phyloP scores from a whole-genome alignment of 169 alveolate species.

The Eimeria sp. region DNA sequence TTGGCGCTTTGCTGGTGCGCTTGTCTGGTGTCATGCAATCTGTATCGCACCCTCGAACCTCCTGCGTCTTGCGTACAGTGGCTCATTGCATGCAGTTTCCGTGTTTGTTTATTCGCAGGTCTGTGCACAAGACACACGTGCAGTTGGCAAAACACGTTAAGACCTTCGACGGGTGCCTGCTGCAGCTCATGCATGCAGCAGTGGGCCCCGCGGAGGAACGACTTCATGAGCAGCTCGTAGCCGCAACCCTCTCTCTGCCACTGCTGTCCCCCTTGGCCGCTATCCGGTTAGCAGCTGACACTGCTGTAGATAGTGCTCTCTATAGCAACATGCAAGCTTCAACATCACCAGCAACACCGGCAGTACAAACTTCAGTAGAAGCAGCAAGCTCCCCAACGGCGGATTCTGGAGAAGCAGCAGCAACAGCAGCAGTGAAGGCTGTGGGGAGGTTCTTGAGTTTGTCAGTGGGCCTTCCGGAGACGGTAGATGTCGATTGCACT shows the following conservation, averaged over 20 bases:
- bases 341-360: background rate
- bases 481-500: background rate
- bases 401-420: background rate
- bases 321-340: background rate
- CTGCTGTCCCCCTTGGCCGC: conserved; percentile 61
- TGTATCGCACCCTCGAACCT: background rate
- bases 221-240: conserved; percentile 57
- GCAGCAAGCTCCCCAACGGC: background rate
- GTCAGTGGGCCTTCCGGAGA: conserved; percentile 23
- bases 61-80: background rate
- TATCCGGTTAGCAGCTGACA: conserved; percentile 7
- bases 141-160: conserved; percentile 77
- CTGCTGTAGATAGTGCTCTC: background rate
- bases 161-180: conserved; percentile 61
- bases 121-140: conserved; percentile 75
- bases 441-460: conserved; percentile 23
- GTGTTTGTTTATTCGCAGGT: conserved; percentile 24
- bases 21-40: background rate
- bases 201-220: conserved; percentile 20
- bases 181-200: conserved; percentile 71
- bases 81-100: background rate
- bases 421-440: conserved; percentile 43
- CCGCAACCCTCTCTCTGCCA: conserved; percentile 49
- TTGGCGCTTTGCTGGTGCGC: background rate
- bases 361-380: background rate